Percentiles rank a stretch among this genome's conserved stretches.
These are phyloP conservation scores for Pythium sp. DNA, from an alignment of 352 stramenopile genomes.

Conservation along the genomic window DNA sequence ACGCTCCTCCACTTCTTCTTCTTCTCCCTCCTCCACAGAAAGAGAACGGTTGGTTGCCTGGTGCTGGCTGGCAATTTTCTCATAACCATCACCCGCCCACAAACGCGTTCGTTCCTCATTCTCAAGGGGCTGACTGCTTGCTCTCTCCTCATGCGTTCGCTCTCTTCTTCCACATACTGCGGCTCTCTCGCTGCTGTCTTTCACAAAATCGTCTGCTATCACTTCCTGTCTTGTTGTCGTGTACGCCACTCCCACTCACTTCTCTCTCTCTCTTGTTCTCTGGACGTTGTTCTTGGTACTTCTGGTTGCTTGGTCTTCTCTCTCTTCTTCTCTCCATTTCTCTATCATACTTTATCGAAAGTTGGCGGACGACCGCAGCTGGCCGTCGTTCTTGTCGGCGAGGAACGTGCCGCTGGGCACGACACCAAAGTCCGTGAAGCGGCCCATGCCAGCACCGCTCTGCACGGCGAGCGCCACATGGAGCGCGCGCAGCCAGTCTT, in stretches of 20 bases:
- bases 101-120: constrained; percentile 1
- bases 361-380: constrained; percentile 55
- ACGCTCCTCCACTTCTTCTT: neutral
- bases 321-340: constrained; percentile 4
- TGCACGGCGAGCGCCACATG: constrained; percentile 68
- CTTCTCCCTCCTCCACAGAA: neutral
- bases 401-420: constrained; percentile 66
- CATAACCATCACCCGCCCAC: neutral
- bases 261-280: neutral
- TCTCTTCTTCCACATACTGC: neutral
- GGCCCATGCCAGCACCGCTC: constrained; percentile 38
- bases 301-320: neutral
- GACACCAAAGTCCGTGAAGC: constrained; percentile 63
- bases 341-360: constrained; percentile 20
- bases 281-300: constrained; percentile 4
- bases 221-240: neutral
- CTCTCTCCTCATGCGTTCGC: neutral
- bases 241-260: constrained; percentile 1
- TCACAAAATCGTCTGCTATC: neutral
- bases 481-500: constrained; percentile 78
- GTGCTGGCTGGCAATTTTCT: neutral
- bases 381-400: constrained; percentile 46
- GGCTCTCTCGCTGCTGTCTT: neutral
- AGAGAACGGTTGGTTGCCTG: neutral
- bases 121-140: neutral